Base-by-base conservation (phyloP, 108 stramenopile species). In the Schizochytrium sp. region DNA sequence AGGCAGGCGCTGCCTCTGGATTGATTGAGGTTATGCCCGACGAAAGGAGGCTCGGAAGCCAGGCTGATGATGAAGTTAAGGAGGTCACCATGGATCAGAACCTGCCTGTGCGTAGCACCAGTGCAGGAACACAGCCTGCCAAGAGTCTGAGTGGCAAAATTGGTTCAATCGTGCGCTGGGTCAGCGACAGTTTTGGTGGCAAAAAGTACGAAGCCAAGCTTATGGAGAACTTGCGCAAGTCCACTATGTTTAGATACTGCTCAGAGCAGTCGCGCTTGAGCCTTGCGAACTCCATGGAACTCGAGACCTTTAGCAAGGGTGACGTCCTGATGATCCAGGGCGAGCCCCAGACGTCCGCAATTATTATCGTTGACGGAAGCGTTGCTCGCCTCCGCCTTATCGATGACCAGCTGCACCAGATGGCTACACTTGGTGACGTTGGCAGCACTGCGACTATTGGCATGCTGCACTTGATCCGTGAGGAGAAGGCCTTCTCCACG, bases 391-490 rank as follows among this genome's bases (percentile, higher is more conserved):
- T 92, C 46, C 89, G 88, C 4, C 88, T 91, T 83, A 72, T 92
- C 13, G 91, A 92, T 88, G 89, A 91, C 41, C 89, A 91, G 91
- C 91, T 92, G 49, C 91, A 92, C 60, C 91, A 92, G 46, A 91
- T 92, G 13, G 91, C 90, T 19, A 92, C 91, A 0, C 53, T 92
- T 47, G 91, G 91, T 7, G 42, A 56, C 5, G 73, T 90, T 72
- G 90, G 90, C 88, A 90, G 38, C 69, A 4, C 17, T 7, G 89
- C 42, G 46, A 46, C 73, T 58, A 57, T 91, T 13, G 91, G 91
- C 50, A 87, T 91, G 55, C 91, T 92, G 49, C 91, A 91, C 55
- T 56, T 91, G 15, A 87, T 92, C 87, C 87, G 89, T 12, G 60
- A 87, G 89, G 91, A 91, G 17, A 91, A 91, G 38, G 83, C 91